Evolutionary conservation across 2,329 filamentous ascomycete species (phyloP).

Genomic region (Orbilia javanica): DNA sequence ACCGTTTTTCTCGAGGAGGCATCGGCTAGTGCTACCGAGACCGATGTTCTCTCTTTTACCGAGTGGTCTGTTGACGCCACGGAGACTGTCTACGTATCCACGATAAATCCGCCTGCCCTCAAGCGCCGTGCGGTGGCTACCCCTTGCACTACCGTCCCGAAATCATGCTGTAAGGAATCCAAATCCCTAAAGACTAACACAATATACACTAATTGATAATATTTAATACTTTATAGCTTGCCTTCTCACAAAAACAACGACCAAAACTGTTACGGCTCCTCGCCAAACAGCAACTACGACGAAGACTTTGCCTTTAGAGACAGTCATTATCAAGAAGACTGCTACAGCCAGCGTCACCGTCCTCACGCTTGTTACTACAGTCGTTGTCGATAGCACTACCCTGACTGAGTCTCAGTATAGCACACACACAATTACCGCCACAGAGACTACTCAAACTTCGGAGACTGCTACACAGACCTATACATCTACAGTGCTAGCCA

Average conservation of each 20-base stretch:
- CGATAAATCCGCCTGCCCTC: conserved; percentile 10
- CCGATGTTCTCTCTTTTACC: conserved; percentile 27
- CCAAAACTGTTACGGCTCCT: conserved; percentile 35
- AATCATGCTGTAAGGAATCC: conserved; percentile 32
- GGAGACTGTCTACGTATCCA: neutral
- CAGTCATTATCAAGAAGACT: neutral
- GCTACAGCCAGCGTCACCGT: conserved; percentile 35
- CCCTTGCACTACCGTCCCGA: conserved; percentile 29
- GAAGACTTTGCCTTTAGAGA: conserved; percentile 40
- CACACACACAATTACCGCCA: conserved; percentile 37
- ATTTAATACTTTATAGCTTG: conserved; percentile 8
- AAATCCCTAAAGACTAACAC: neutral
- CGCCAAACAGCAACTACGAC: conserved; percentile 27
- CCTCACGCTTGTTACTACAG: conserved; percentile 36
- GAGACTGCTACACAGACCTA: conserved; percentile 22
- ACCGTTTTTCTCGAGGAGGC: conserved; percentile 38
- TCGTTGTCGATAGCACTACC: conserved; percentile 30
- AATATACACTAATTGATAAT: neutral
- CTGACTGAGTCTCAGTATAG: conserved; percentile 34
- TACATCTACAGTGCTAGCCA: conserved; percentile 20
- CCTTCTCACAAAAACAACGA: conserved; percentile 40
- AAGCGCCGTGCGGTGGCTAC: conserved; percentile 15
- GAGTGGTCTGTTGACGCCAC: conserved; percentile 26
- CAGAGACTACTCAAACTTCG: conserved; percentile 20
- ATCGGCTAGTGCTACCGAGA: conserved; percentile 8